Evolutionary conservation across 75 land plant species (phyloP).

Genomic region (Picea sitchensis): DNA sequence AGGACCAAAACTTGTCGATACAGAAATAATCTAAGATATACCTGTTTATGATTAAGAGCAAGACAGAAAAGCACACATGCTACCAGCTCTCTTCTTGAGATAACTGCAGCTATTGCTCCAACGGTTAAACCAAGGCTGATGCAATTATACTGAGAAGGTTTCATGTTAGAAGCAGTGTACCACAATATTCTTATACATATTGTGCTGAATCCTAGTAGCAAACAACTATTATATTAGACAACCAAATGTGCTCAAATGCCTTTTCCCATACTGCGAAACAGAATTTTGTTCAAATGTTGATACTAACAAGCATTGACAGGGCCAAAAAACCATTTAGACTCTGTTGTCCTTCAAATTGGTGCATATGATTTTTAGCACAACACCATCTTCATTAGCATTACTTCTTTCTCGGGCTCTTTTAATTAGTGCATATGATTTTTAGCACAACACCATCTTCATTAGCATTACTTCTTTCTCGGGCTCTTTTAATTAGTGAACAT

Average conservation of each 20-base stretch:
- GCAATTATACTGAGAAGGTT: conserved; percentile 72
- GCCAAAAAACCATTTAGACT: not conserved
- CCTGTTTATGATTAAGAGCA: conserved; percentile 98
- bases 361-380: not conserved
- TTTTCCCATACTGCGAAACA: not conserved
- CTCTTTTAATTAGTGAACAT: not conserved
- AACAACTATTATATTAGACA: not conserved
- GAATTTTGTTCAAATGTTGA: conserved; percentile 8
- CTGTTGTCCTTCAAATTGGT: not conserved
- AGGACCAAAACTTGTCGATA: not conserved
- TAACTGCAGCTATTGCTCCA: conserved; percentile 79
- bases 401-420: not conserved
- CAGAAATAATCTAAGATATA: conserved; percentile 12
- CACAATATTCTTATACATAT: not conserved
- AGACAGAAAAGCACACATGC: conserved; percentile 69
- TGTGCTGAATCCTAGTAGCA: not conserved
- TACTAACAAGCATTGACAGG: not conserved
- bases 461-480: not conserved
- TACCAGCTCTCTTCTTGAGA: conserved; percentile 56
- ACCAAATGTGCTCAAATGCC: not conserved
- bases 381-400: not conserved
- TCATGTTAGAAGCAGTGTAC: conserved; percentile 3
- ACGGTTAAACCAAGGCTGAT: conserved; percentile 87
- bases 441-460: too few species aligned
- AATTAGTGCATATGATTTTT: too few species aligned